Conservation (phyloP, 2,329 filamentous ascomycete species). For the Colletotrichum eleusines region DNA sequence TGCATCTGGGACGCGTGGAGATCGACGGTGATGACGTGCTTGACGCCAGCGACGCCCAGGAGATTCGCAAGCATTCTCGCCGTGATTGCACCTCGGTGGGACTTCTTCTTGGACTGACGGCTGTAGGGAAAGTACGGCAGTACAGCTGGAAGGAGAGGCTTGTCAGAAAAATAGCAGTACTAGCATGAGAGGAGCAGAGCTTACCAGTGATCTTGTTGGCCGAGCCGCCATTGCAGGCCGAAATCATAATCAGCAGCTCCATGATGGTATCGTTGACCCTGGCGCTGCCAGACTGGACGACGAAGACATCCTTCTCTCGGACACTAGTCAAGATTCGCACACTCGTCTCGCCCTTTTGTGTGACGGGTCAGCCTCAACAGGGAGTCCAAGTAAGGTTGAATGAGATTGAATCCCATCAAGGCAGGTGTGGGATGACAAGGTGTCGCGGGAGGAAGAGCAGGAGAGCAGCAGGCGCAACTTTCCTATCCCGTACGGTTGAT, state of each 20-base stretch:
- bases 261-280: slow-evolving; percentile 99
- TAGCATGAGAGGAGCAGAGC: slow-evolving; percentile 43
- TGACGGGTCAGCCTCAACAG: slow-evolving; percentile 48
- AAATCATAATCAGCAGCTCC: slow-evolving; percentile 99
- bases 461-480: not conserved
- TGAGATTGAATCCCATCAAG: slow-evolving; percentile 40
- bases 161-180: slow-evolving; percentile 37
- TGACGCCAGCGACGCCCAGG: slow-evolving; percentile 91
- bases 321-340: slow-evolving; percentile 80
- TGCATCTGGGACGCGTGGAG: slow-evolving; percentile 99
- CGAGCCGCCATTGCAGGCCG: slow-evolving; percentile 96
- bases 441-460: slow-evolving; percentile 8
- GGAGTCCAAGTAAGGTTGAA: slow-evolving; percentile 38
- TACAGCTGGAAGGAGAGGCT: slow-evolving; percentile 68
- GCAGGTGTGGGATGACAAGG: slow-evolving; percentile 32
- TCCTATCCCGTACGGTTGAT: slow-evolving; percentile 19
- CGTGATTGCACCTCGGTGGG: slow-evolving; percentile 94
- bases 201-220: slow-evolving; percentile 96
- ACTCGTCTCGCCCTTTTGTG: slow-evolving; percentile 74
- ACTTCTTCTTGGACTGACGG: slow-evolving; percentile 99
- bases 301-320: slow-evolving; percentile 98
- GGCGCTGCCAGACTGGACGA: slow-evolving; percentile 95
- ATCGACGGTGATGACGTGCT: slow-evolving; percentile 97
- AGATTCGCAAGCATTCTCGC: slow-evolving; percentile 97
- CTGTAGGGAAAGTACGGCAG: slow-evolving; percentile 99